Base-by-base conservation (phyloP, 2,329 filamentous ascomycete genomes). In the Cadophora gregata region DNA sequence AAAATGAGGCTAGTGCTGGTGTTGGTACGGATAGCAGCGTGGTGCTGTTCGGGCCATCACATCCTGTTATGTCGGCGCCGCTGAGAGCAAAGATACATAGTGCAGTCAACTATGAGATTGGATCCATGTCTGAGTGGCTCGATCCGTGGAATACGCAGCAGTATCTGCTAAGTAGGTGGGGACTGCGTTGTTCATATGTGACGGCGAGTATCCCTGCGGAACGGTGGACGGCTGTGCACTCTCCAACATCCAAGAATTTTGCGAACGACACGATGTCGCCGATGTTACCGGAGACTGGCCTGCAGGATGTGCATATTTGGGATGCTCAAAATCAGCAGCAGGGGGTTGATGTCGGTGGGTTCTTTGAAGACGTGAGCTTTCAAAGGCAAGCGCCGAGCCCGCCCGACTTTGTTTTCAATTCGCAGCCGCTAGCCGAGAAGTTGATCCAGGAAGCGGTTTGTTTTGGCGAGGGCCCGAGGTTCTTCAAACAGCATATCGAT, bases 401-500 rank as follows among this genome's bases (percentile, higher is more conserved):
- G 9, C 9, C 25, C 16, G 10, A 50, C 27, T 27, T 50, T 19
- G 53, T 38, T 6, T 53, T 63, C 25, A 48, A 67, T 19, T 24
- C 60, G 7, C 47, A 50, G 21, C 25, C 47, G 27, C 25, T 67
- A 16, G 53, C 55, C 53, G 47, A 63, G 48, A 25, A 42, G 12
- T 33, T 63, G 14, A 60, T 63, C n/a, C 7, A 47, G 14, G 29
- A 59, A 12, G 48, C 64, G 8, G 55, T 63, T 19, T 66, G 64
- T 36, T 66, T 63, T 47, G 64, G 64, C 36, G 59, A 63, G 47
- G 64, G 64, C 3, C 64, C 64, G 14, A 50, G 59, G 21, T 59
- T 66, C 42, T 47, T 51, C 6, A 66, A 59, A 21, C 59, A 48
- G 24, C 55, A 61, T 38, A 63, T 67, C 27, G 64, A 62, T 38